phyloP scores from a whole-genome alignment of 108 stramenopile species.

The Skeletonema costatum region DNA sequence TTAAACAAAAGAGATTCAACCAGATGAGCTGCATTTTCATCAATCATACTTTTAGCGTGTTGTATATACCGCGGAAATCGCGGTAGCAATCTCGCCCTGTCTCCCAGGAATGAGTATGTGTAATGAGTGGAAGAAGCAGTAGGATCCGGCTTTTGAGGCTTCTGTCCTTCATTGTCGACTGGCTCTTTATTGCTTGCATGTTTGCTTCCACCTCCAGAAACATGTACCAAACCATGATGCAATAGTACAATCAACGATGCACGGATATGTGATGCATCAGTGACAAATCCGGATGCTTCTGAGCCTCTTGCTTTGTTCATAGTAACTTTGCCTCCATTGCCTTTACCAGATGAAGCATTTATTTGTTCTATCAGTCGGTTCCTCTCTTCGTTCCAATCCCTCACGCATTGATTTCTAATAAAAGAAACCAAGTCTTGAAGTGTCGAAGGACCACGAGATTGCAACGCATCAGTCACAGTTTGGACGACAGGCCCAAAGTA shows the following conservation, averaged over 20 bases:
- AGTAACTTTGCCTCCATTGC: slow-evolving; percentile 17
- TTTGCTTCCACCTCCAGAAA: slow-evolving; percentile 21
- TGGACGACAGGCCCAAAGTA: slow-evolving; percentile 82
- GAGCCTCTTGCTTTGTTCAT: slow-evolving; percentile 51
- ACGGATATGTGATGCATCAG: slow-evolving; percentile 51
- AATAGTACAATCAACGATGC: slow-evolving; percentile 75
- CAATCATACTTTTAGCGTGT: slow-evolving; percentile 51
- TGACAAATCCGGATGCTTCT: slow-evolving; percentile 49
- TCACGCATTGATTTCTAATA: slow-evolving; percentile 49
- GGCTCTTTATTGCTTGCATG: neutral
- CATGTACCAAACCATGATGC: slow-evolving; percentile 71
- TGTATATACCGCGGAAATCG: slow-evolving; percentile 74
- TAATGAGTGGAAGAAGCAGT: slow-evolving; percentile 37
- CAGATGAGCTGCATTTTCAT: slow-evolving; percentile 61
- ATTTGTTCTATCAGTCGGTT: slow-evolving; percentile 36
- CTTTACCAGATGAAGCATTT: slow-evolving; percentile 8
- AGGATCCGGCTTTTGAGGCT: slow-evolving; percentile 13
- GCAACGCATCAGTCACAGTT: slow-evolving; percentile 75
- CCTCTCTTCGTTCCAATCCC: slow-evolving; percentile 46
- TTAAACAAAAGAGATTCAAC: slow-evolving; percentile 62
- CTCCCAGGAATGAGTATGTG: slow-evolving; percentile 55
- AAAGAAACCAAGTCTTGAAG: slow-evolving; percentile 46
- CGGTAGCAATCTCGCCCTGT: slow-evolving; percentile 58
- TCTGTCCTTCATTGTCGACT: neutral
- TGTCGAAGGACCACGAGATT: slow-evolving; percentile 54